phyloP scores from a whole-genome alignment of 371 early-diverging fungal genomes.

The Mortierella sp. region DNA sequence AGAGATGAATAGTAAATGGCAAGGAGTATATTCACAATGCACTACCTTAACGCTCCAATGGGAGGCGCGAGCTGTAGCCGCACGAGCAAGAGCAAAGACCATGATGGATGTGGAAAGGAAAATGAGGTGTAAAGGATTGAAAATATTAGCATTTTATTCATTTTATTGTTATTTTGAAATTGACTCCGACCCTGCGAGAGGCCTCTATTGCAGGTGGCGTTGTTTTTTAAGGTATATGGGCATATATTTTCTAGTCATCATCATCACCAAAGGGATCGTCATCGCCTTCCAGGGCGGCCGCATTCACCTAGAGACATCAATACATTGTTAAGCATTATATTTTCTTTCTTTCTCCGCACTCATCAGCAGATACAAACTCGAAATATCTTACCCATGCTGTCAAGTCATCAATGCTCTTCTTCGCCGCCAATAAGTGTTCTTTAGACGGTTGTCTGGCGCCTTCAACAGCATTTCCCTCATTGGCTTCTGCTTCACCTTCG shows the following conservation, averaged over 20 bases:
- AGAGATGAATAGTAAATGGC: neutral
- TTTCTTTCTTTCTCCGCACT: neutral
- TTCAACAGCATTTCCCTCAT: neutral
- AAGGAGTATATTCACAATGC: neutral
- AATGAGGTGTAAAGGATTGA: constrained; percentile 6
- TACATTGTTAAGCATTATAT: neutral
- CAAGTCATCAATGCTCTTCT: constrained; percentile 55
- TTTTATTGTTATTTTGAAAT: neutral
- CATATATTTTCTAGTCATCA: constrained; percentile 21
- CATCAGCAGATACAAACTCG: neutral
- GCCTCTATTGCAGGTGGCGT: neutral
- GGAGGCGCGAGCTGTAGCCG: constrained; percentile 47
- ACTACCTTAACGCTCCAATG: constrained; percentile 55
- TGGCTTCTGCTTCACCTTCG: neutral
- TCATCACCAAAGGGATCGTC: constrained; percentile 40
- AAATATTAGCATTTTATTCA: neutral
- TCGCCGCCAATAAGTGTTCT: constrained; percentile 53
- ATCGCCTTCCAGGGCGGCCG: constrained; percentile 29
- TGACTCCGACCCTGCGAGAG: no score
- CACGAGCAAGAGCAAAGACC: constrained; percentile 51
- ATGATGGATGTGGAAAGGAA: constrained; percentile 23
- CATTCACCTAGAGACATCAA: constrained; percentile 33
- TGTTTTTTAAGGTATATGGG: neutral
- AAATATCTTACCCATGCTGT: constrained; percentile 51
- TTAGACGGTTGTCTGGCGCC: constrained; percentile 33